phyloP scores from a whole-genome alignment of 164 flowering plant species.

The Stephania japonica region DNA sequence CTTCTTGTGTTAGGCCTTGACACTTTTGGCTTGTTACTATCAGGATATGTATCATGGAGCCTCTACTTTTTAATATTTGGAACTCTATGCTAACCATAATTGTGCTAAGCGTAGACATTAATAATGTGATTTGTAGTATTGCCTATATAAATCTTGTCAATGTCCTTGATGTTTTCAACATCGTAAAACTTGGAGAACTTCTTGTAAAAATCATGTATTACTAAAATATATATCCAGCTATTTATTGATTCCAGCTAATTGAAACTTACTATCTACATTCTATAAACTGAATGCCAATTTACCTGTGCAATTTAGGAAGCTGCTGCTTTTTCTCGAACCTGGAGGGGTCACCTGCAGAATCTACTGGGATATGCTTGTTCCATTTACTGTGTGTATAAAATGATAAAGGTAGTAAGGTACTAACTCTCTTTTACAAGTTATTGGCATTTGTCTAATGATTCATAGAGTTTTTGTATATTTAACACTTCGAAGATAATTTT shows the following conservation, averaged over 20 bases:
- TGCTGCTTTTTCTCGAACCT: slow-evolving; percentile 94
- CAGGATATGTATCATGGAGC: too few species aligned
- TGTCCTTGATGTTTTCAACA: not conserved
- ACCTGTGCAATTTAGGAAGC: slow-evolving; percentile 57
- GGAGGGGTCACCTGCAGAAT: slow-evolving; percentile 97
- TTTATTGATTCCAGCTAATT: not conserved
- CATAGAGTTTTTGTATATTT: not conserved
- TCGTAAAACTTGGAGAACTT: not conserved
- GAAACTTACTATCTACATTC: not conserved
- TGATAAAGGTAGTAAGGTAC: slow-evolving; percentile 83
- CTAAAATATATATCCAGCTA: not conserved
- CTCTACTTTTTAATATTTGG: too few species aligned
- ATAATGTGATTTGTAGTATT: too few species aligned
- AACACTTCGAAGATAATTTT: not conserved
- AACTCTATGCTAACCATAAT: too few species aligned
- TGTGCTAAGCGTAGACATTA: too few species aligned
- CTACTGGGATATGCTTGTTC: slow-evolving; percentile 90
- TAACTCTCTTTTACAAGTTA: not conserved
- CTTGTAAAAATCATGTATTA: not conserved
- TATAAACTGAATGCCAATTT: not conserved
- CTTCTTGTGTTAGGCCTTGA: too few species aligned
- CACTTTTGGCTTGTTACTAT: too few species aligned
- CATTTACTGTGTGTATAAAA: slow-evolving; percentile 95
- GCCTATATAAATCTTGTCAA: not conserved
- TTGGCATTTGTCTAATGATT: not conserved